Conservation (phyloP, 2,329 filamentous ascomycete genomes). For the Ophiostoma perfectum region DNA sequence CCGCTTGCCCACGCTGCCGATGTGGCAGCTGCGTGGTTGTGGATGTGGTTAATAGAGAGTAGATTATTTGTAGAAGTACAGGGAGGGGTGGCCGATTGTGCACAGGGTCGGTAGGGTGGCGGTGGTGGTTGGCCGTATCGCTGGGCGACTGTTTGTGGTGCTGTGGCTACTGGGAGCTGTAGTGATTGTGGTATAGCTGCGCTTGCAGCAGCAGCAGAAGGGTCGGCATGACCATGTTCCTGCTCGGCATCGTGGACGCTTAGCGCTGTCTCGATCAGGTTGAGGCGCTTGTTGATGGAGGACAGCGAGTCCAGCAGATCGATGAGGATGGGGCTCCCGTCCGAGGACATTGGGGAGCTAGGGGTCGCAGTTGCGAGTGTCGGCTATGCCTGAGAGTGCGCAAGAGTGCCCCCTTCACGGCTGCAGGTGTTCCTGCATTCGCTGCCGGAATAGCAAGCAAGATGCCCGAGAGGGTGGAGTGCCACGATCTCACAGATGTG, state of each 20-base stretch:
- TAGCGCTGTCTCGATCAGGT: constrained; percentile 12
- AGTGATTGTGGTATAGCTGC: background rate
- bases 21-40: background rate
- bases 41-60: background rate
- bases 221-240: too few species aligned
- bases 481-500: constrained; percentile 1
- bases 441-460: background rate
- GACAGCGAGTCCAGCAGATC: constrained; percentile 11
- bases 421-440: background rate
- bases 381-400: background rate
- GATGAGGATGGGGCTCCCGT: constrained; percentile 13
- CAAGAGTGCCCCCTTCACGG: background rate
- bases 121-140: background rate
- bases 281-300: constrained; percentile 13
- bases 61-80: background rate
- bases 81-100: background rate
- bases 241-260: background rate
- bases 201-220: too few species aligned
- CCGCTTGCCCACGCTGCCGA: background rate
- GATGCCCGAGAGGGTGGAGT: constrained; percentile 2
- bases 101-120: background rate
- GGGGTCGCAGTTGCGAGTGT: too few species aligned
- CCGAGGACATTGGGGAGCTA: constrained; percentile 2
- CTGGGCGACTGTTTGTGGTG: background rate
- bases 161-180: background rate